Percentiles rank a stretch among this genome's conserved stretches.
Evolutionary conservation across 164 flowering plant species (phyloP).

Genomic region (Macadamia integrifolia): DNA sequence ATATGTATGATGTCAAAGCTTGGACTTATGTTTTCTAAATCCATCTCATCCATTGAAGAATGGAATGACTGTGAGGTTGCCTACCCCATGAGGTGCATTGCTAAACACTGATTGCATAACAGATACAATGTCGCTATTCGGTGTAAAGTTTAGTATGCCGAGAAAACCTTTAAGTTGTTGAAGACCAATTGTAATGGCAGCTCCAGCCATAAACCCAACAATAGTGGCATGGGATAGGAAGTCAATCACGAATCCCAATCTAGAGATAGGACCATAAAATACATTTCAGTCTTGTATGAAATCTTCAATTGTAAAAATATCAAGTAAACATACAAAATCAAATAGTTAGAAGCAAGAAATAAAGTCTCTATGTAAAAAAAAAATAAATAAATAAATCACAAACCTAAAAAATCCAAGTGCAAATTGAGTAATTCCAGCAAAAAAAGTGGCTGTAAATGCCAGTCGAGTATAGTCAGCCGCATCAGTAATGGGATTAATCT

Average conservation of each 20-base stretch:
- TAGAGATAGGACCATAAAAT: not conserved
- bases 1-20: not conserved
- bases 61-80: conserved; percentile 6
- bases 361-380: not conserved
- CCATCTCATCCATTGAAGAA: too few species aligned
- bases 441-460: conserved; percentile 94
- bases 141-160: conserved; percentile 60
- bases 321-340: not conserved
- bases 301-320: too few species aligned
- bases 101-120: conserved; percentile 45
- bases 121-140: conserved; percentile 68
- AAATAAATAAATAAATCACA: not conserved
- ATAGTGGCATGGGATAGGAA: conserved; percentile 91
- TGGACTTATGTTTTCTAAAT: not conserved
- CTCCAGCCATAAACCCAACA: conserved; percentile 94
- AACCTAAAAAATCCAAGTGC: conserved; percentile 92
- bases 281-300: too few species aligned
- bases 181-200: conserved; percentile 81
- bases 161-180: conserved; percentile 81
- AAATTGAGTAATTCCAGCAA: conserved; percentile 83
- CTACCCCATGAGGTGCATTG: conserved; percentile 47
- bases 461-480: conserved; percentile 53
- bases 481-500: conserved; percentile 48
- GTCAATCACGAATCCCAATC: conserved; percentile 84
- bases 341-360: not conserved